phyloP scores from a whole-genome alignment of 75 land plant species.

The Pinus tabuliformis region DNA sequence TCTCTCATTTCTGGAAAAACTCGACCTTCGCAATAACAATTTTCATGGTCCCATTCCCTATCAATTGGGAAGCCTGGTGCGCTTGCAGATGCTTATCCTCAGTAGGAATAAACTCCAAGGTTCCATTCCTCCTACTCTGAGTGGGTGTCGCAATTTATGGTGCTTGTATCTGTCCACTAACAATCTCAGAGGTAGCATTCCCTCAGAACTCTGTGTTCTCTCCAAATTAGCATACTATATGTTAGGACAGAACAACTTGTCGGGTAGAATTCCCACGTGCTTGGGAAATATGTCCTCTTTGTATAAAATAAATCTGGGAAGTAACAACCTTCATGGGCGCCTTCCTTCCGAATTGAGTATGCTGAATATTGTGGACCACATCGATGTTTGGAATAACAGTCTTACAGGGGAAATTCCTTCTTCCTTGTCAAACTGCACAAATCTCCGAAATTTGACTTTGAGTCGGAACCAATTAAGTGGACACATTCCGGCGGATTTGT shows the following conservation, averaged over 20 bases:
- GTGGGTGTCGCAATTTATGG: neutral
- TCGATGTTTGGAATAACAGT: neutral
- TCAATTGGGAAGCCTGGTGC: neutral
- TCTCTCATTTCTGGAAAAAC: neutral
- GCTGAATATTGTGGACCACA: neutral
- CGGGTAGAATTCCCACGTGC: neutral
- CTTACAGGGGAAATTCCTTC: neutral
- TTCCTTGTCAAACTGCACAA: constrained; percentile 11
- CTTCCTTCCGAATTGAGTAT: neutral
- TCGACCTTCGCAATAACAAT: constrained; percentile 15
- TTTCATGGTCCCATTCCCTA: constrained; percentile 20
- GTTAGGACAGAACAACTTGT: neutral
- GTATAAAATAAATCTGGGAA: neutral
- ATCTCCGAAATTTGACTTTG: constrained; percentile 13
- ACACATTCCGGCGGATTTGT: constrained; percentile 9
- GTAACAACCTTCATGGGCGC: neutral
- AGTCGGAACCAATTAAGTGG: constrained; percentile 9
- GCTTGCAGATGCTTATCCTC: constrained; percentile 7
- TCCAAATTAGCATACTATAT: neutral
- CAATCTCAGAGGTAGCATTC: neutral
- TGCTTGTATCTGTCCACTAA: neutral
- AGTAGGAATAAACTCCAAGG: constrained; percentile 24
- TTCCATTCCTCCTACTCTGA: constrained; percentile 16
- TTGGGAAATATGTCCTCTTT: constrained; percentile 6
- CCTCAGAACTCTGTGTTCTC: neutral